A percentile compares a stretch with the other conserved stretches of the same genome.
Evolutionary conservation across 2,329 filamentous ascomycete species (phyloP).

Genomic region (Claviceps capensis): DNA sequence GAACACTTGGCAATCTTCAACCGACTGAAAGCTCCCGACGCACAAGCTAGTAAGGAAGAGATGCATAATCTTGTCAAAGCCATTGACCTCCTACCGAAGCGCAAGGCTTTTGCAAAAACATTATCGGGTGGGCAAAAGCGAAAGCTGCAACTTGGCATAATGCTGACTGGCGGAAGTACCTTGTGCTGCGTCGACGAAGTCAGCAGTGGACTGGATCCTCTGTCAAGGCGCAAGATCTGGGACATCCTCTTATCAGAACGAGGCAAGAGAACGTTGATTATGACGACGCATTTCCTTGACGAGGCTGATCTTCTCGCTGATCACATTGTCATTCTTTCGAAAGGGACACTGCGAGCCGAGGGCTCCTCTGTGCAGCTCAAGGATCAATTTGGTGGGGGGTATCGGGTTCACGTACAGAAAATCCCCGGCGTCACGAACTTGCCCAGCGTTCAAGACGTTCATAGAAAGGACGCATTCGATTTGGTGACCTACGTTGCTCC

Average conservation of each 20-base stretch:
- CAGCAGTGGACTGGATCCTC: conserved; percentile 73
- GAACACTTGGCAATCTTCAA: conserved; percentile 83
- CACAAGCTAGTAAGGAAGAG: conserved; percentile 40
- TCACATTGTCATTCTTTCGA: conserved; percentile 77
- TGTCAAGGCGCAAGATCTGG: conserved; percentile 84
- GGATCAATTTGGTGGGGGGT: conserved; percentile 67
- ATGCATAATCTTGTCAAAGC: conserved; percentile 50
- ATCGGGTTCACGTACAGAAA: conserved; percentile 63
- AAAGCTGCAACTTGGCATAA: conserved; percentile 86
- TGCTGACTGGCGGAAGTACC: conserved; percentile 79
- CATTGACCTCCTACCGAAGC: conserved; percentile 65
- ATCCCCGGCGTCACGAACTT: conserved; percentile 32
- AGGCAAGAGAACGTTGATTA: conserved; percentile 65
- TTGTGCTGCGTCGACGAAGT: conserved; percentile 91
- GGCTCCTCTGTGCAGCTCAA: conserved; percentile 82
- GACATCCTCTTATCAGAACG: conserved; percentile 81
- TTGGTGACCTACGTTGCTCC: conserved; percentile 59
- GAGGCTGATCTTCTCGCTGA: conserved; percentile 85
- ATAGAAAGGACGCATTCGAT: conserved; percentile 50
- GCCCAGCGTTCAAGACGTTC: conserved; percentile 40
- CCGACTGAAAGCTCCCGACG: conserved; percentile 53
- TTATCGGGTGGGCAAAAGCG: conserved; percentile 85
- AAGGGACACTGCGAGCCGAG: conserved; percentile 66
- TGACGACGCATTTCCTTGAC: conserved; percentile 89
- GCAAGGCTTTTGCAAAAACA: conserved; percentile 57